These are phyloP conservation scores for Wickerhamiella lipophila DNA, from an alignment of 805 yeast genomes.

Conservation along the genomic window DNA sequence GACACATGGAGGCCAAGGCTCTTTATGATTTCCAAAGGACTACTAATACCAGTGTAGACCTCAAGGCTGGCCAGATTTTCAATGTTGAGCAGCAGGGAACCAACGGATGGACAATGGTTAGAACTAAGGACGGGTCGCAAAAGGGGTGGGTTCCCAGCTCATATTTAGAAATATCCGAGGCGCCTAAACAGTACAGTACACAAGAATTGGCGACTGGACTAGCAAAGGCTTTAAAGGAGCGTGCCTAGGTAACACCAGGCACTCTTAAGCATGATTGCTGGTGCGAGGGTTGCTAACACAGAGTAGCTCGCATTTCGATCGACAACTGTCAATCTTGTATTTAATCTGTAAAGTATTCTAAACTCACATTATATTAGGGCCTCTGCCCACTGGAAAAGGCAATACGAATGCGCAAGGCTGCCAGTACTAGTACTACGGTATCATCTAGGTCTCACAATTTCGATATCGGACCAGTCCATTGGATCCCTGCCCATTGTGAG, in stretches of 20 bases:
- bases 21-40: constrained; percentile 81
- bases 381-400: no score
- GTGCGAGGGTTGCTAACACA: no score
- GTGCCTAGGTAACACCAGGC: not conserved
- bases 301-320: no score
- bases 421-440: no score
- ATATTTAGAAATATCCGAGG: constrained; percentile 40
- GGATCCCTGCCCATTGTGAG: constrained; percentile 61
- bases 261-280: no score
- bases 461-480: constrained; percentile 47
- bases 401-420: no score
- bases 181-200: constrained; percentile 7
- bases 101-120: constrained; percentile 92
- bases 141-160: constrained; percentile 98
- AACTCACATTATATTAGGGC: not conserved
- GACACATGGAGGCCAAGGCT: constrained; percentile 37
- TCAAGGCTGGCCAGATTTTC: constrained; percentile 63
- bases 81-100: constrained; percentile 58
- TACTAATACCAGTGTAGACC: constrained; percentile 74
- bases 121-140: constrained; percentile 53
- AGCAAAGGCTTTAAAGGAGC: constrained; percentile 16
- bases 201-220: constrained; percentile 19
- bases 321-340: no score
- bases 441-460: no score
- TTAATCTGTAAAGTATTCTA: not conserved